These are phyloP conservation scores for Filosporella fistucella DNA, from an alignment of 495 filamentous ascomycete genomes.

Conservation along the genomic window DNA sequence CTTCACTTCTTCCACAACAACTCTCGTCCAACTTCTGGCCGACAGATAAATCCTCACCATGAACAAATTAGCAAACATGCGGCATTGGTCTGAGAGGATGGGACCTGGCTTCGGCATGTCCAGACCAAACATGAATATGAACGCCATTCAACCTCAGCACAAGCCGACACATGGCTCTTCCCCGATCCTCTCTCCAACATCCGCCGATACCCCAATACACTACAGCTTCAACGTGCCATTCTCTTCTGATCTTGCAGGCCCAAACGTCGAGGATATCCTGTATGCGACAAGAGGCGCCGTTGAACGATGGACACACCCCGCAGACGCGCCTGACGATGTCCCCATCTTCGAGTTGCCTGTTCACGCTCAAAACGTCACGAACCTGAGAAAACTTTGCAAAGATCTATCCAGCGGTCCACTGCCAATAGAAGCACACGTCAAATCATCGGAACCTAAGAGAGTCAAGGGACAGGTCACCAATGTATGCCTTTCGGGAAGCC, in stretches of 20 bases:
- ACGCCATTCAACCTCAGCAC: constrained; percentile 59
- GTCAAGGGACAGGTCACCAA: constrained; percentile 79
- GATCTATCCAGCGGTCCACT: constrained; percentile 65
- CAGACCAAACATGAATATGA: constrained; percentile 52
- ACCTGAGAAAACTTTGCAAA: constrained; percentile 70
- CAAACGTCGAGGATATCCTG: constrained; percentile 85
- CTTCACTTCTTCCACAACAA: constrained; percentile 12
- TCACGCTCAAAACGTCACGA: constrained; percentile 77
- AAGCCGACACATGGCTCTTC: constrained; percentile 61
- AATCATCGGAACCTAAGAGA: constrained; percentile 75
- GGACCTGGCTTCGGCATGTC: constrained; percentile 75
- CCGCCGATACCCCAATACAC: constrained; percentile 62
- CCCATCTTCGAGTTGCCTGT: constrained; percentile 84
- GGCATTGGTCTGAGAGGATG: constrained; percentile 93
- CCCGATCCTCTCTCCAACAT: constrained; percentile 58
- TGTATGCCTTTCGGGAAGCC: constrained; percentile 80
- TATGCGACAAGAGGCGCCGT: constrained; percentile 81
- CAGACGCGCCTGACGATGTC: constrained; percentile 74
- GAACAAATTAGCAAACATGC: constrained; percentile 93
- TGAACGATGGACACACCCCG: constrained; percentile 86
- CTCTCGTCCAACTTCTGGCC: constrained; percentile 6
- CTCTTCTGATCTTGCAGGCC: constrained; percentile 82
- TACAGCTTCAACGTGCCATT: constrained; percentile 94
- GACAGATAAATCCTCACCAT: constrained; percentile 44
- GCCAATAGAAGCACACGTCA: constrained; percentile 75